Evolutionary conservation across 2,329 filamentous ascomycete species (phyloP).

Genomic region (Ophiocordyceps camponoti-floridani): DNA sequence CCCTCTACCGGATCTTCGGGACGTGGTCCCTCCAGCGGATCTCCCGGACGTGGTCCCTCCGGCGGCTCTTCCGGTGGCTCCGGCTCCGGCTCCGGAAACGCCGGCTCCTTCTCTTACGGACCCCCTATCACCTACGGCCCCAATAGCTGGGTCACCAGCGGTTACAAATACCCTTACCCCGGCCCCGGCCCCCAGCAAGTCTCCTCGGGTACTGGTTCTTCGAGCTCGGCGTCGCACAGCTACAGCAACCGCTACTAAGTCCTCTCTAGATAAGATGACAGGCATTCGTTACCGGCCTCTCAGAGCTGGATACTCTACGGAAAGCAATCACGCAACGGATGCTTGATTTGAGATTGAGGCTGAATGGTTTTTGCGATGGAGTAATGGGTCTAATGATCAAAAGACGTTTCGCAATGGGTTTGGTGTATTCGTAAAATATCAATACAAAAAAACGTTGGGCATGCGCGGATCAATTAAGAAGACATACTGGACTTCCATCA

Average conservation of each 20-base stretch:
- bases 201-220: no score
- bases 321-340: not conserved
- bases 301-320: not conserved
- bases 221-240: not conserved
- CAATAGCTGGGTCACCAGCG: not conserved
- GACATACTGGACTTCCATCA: no score
- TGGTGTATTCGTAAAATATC: not conserved
- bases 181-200: no score
- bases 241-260: not conserved
- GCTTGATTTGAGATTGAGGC: not conserved
- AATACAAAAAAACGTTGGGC: not conserved
- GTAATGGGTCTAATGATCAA: not conserved
- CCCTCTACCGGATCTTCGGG: no score
- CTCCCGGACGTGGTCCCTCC: slow-evolving; percentile 4
- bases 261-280: no score
- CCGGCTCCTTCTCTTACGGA: slow-evolving; percentile 1
- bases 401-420: not conserved
- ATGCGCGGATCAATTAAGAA: not conserved
- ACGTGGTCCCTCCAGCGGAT: no score
- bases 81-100: not conserved
- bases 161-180: no score
- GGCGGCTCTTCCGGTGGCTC: not conserved
- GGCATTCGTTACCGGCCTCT: no score
- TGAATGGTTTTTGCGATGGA: not conserved
- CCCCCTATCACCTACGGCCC: not conserved